A percentile compares a stretch with the other conserved stretches of the same genome.
These are phyloP conservation scores for Phytophthora sp. DNA, from an alignment of 352 stramenopile species.

Conservation along the genomic window DNA sequence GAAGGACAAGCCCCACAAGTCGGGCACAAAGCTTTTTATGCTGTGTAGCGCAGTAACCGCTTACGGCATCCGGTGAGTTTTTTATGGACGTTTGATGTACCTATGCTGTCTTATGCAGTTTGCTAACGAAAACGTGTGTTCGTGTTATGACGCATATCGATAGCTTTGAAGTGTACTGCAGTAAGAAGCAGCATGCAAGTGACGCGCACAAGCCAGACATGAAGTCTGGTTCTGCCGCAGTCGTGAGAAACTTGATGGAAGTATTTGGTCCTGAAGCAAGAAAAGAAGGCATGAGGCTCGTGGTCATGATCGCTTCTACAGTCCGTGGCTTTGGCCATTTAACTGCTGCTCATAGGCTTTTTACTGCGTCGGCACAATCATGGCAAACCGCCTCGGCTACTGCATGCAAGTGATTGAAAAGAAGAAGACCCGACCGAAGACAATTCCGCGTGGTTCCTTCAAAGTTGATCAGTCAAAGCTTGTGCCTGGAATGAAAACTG, in stretches of 20 bases:
- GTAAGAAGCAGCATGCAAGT: slow-evolving; percentile 6
- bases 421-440: neutral
- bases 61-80: neutral
- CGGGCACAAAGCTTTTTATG: neutral
- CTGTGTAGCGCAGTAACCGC: neutral
- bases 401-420: too few species aligned
- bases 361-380: slow-evolving; percentile 22
- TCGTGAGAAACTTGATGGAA: neutral
- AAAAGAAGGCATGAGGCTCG: slow-evolving; percentile 1
- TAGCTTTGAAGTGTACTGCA: slow-evolving; percentile 4
- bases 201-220: slow-evolving; percentile 7
- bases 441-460: neutral
- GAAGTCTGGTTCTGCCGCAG: slow-evolving; percentile 6
- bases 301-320: slow-evolving; percentile 24
- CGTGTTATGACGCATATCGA: too few species aligned
- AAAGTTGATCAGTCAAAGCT: neutral
- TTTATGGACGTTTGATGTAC: slow-evolving; percentile 17
- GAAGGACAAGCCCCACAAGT: neutral
- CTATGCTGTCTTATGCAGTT: slow-evolving; percentile 23
- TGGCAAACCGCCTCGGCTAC: slow-evolving; percentile 26
- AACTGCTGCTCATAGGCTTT: too few species aligned
- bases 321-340: too few species aligned
- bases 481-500: neutral
- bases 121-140: neutral
- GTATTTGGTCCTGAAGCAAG: neutral